A percentile compares a stretch with the other conserved stretches of the same genome.
Evolutionary conservation across 331 rosid genomes (phyloP).

Genomic region (Pyrus hybrid): DNA sequence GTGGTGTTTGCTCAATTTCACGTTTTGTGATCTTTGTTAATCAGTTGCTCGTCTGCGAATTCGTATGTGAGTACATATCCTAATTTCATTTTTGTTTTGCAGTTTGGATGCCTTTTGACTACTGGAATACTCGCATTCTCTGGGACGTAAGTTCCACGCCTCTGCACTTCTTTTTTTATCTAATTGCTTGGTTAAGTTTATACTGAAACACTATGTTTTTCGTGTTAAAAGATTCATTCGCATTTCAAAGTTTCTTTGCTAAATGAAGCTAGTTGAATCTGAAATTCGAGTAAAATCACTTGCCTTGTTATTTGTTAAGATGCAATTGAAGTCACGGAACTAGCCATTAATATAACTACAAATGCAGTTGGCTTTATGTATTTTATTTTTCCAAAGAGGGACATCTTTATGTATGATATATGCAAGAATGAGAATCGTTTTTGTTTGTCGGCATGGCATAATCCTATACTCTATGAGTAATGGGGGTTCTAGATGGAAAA

Average conservation of each 20-base stretch:
- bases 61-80: neutral
- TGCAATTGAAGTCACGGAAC: neutral
- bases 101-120: constrained; percentile 90
- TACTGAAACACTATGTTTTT: too few species aligned
- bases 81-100: constrained; percentile 11
- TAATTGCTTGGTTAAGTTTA: too few species aligned
- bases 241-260: neutral
- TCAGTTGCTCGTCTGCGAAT: neutral
- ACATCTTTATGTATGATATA: neutral
- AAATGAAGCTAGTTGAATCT: neutral
- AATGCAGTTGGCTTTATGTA: neutral
- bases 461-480: neutral
- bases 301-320: neutral
- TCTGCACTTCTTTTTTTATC: neutral
- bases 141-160: constrained; percentile 65
- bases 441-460: neutral
- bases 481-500: neutral
- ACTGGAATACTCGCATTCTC: constrained; percentile 81
- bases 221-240: neutral
- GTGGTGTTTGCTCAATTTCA: neutral
- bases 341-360: neutral
- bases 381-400: too few species aligned
- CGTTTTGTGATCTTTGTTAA: neutral
- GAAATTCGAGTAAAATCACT: neutral
- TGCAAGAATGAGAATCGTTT: neutral